Evolutionary conservation across 1,139 yeast genomes (phyloP), one percentile per base, ranked within the genome.

Genomic region (Debaryomyces subglobosus): DNA sequence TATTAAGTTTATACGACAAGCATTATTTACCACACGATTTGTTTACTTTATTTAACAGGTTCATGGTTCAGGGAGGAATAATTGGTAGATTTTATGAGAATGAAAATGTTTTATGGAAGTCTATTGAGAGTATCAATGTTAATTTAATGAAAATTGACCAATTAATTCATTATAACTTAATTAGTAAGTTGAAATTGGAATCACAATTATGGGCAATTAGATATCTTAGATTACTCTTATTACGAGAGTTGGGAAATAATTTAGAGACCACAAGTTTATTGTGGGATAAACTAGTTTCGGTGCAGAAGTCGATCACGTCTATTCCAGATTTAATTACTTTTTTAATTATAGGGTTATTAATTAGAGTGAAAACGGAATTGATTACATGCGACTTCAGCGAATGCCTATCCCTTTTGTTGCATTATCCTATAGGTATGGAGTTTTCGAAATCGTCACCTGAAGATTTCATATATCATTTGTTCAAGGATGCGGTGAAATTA

Each of bases 121-220:
- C 72, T 54, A 81, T 67, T 32, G 82, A 81, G 51, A 67, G 73
- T 27, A 72, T 86, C 51, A 73, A 78, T 50, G 62, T 74, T 18
- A 62, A 77, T 49, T 65, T 78, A 53, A 74, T 77, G 68, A 80
- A 77, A 58, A 72, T 74, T 2, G 81, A 76, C 55, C 81, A 76
- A 52, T 58, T 75, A 36, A 71, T 76, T 41, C 78, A 75, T 52
- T 75, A 75, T 54, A 74, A 64, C 45, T 59, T 76, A 43, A 62
- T 79, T 20, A 69, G 71, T 30, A 83, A 78, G 54, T 69, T 83
- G 49, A 74, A 71, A 48, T 63, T 84, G 4, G 87, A 84, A 50
- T 77, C 86, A 7, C 82, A 84, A 49, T 70, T 86, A 30, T 86
- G 91, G 91, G 69, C 85, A 18, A 81, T 86, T 25, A 65, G 91